Conservation (phyloP, 140 eudicot species). For the Senecio squalidus region DNA sequence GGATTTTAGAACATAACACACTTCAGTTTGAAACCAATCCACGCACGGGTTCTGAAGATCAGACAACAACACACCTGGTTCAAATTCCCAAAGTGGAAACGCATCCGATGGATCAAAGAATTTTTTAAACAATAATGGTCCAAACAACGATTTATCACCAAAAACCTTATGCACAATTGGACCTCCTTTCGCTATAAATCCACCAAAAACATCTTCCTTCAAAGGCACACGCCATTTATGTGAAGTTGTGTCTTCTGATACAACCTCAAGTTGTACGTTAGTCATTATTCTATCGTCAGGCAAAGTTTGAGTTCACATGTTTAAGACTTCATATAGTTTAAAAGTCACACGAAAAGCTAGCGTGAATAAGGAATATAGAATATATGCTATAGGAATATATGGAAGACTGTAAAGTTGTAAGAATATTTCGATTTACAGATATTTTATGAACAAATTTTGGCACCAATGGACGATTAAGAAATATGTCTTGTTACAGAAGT, state of each 20-base stretch:
- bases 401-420: conserved; percentile 33
- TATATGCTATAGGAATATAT: conserved; percentile 40
- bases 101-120: conserved; percentile 95
- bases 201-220: conserved; percentile 54
- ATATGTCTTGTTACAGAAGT: conserved; percentile 17
- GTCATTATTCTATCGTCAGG: conserved; percentile 18
- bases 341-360: conserved; percentile 8
- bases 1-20: conserved; percentile 50
- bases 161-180: conserved; percentile 31
- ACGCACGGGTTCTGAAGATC: conserved; percentile 31
- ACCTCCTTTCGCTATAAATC: conserved; percentile 40
- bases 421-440: conserved; percentile 36
- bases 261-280: conserved; percentile 41
- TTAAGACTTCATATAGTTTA: conserved; percentile 30
- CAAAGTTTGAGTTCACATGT: conserved; percentile 2
- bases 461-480: background rate
- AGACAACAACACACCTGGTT: conserved; percentile 46
- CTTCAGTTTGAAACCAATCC: conserved; percentile 62
- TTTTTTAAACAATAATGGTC: conserved; percentile 75
- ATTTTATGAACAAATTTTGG: conserved; percentile 19
- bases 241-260: conserved; percentile 43
- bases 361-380: conserved; percentile 46
- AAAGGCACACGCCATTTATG: conserved; percentile 68
- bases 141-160: conserved; percentile 66
- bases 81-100: conserved; percentile 87